These are phyloP conservation scores for Tremellales sp. DNA, from an alignment of 1,284 basidiomycete genomes.

Conservation along the genomic window DNA sequence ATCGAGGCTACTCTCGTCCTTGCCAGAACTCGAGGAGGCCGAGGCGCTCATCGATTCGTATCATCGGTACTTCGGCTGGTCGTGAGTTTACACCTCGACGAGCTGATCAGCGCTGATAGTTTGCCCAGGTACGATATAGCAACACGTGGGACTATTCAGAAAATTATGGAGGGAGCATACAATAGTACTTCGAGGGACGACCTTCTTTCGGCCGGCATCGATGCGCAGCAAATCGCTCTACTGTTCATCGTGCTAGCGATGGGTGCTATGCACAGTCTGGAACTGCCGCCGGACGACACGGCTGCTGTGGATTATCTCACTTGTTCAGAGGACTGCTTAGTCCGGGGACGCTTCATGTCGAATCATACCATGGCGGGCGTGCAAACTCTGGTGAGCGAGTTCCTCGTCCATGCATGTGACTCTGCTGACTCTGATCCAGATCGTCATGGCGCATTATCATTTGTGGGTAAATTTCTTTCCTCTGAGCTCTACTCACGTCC, in stretches of 20 bases:
- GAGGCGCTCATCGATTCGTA: conserved; percentile 20
- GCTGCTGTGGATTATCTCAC: conserved; percentile 27
- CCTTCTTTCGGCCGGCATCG: too few species aligned
- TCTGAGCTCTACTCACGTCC: too few species aligned
- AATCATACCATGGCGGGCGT: conserved; percentile 34
- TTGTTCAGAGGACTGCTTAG: conserved; percentile 28
- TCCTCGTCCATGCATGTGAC: not conserved
- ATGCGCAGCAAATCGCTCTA: conserved; percentile 31
- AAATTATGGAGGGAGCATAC: conserved; percentile 18
- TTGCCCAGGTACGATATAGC: conserved; percentile 19
- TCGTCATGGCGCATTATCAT: conserved; percentile 22
- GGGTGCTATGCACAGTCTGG: conserved; percentile 33
- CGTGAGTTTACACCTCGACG: conserved; percentile 9
- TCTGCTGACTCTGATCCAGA: conserved; percentile 7
- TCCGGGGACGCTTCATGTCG: conserved; percentile 33
- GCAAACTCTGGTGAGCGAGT: conserved; percentile 24
- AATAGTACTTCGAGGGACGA: too few species aligned
- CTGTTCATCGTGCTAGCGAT: conserved; percentile 36
- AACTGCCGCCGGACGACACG: conserved; percentile 31
- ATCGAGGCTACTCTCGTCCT: conserved; percentile 16
- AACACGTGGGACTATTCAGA: conserved; percentile 15
- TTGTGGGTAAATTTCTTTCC: conserved; percentile 7
- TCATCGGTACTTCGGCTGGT: conserved; percentile 20
- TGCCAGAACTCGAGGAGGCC: conserved; percentile 11
- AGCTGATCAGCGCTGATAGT: not conserved